A percentile compares a stretch with the other conserved stretches of the same genome.
Evolutionary conservation across 2,329 filamentous ascomycete species (phyloP).

Genomic region (Sporothrix protearum): DNA sequence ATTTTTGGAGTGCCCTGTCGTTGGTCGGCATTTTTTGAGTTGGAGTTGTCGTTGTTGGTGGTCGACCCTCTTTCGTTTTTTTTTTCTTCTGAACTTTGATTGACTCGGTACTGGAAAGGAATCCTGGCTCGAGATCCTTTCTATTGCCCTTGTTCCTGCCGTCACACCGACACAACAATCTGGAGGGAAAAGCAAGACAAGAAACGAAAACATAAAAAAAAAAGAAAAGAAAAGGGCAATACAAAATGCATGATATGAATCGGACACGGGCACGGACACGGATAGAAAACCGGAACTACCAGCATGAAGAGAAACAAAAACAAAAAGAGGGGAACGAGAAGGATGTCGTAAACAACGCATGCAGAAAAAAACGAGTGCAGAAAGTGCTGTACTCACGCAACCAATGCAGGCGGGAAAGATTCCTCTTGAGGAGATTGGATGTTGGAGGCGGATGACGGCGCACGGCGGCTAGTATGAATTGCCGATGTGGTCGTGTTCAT

Average conservation of each 20-base stretch:
- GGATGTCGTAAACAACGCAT: neutral
- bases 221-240: neutral
- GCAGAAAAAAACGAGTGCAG: neutral
- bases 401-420: slow-evolving; percentile 4
- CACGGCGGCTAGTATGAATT: neutral
- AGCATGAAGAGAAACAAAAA: neutral
- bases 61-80: neutral
- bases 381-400: neutral
- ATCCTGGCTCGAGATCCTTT: neutral
- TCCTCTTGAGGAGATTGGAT: neutral
- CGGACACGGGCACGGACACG: too few species aligned
- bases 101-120: neutral
- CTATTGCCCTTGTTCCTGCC: neutral
- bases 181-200: neutral
- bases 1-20: neutral
- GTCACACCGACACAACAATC: neutral
- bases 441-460: neutral
- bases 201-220: neutral
- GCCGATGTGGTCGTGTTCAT: too few species aligned
- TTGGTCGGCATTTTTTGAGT: neutral
- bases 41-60: neutral
- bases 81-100: too few species aligned
- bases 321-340: neutral
- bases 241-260: slow-evolving; percentile 2
- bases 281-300: neutral